Conservation (phyloP, 176 grass and related monocot species). For the Triticum turgidum region DNA sequence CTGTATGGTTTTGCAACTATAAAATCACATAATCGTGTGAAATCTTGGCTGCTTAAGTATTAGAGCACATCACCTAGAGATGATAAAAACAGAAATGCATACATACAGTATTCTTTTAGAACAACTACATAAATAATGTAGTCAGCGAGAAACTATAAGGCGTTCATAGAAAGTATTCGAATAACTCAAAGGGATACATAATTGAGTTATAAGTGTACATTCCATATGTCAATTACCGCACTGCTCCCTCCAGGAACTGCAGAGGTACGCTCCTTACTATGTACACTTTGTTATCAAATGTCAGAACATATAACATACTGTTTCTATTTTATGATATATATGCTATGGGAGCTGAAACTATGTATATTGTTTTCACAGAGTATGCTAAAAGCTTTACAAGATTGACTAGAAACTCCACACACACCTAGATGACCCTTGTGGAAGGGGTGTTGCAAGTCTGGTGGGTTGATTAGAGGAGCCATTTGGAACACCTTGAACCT, state of each 20-base stretch:
- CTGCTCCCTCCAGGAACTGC: not conserved
- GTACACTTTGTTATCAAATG: slow-evolving; percentile 28
- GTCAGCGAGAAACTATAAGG: slow-evolving; percentile 12
- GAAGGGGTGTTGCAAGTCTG: slow-evolving; percentile 85
- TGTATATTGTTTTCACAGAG: slow-evolving; percentile 30
- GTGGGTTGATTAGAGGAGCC: slow-evolving; percentile 51
- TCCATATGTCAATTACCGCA: not conserved
- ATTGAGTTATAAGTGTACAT: not conserved
- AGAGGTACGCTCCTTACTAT: not conserved
- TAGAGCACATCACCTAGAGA: not conserved
- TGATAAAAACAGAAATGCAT: not conserved
- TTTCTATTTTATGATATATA: slow-evolving; percentile 25
- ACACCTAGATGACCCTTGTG: slow-evolving; percentile 98
- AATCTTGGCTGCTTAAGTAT: not conserved
- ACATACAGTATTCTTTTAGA: not conserved
- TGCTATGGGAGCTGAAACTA: slow-evolving; percentile 23
- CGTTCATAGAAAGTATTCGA: slow-evolving; percentile 1
- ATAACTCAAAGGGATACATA: not conserved
- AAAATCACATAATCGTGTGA: not conserved
- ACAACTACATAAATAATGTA: not conserved
- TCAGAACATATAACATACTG: slow-evolving; percentile 31
- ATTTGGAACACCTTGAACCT: slow-evolving; percentile 57
- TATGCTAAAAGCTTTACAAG: slow-evolving; percentile 65
- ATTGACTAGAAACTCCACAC: slow-evolving; percentile 94
- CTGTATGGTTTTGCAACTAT: not conserved